Base-by-base conservation (phyloP, 176 grass and related monocot species). In the bread wheat (Triticum aestivum) region DNA sequence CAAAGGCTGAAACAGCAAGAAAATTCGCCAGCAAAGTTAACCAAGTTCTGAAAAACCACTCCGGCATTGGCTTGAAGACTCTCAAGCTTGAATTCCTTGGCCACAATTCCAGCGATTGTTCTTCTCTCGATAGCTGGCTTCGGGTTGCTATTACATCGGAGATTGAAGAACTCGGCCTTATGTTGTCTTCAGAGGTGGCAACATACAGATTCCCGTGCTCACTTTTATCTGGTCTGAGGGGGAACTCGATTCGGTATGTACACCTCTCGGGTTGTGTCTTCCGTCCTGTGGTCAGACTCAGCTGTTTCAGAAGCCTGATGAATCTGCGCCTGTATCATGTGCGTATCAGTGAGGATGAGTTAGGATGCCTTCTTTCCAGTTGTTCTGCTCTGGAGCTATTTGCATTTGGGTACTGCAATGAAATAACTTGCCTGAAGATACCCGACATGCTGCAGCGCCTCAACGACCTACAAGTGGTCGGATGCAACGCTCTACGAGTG, bases 1-100 rank as follows among this genome's bases (percentile, higher is more conserved):
- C 32, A 35, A 69, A 35, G 66, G 74, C 7, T 34, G 76, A 79
- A 23, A 21, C 10, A 14, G 20, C 5, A 62, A 38, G 20, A 9
- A 21, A 39, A 24, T 62, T 24, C 34, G 12, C 34, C 32, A 62
- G 11, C 56, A 79, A 34, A 79, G 56, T 79, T 26, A 37, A 79
- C 34, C 20, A 59, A 35, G 7, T 62, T 79, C 33, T 62, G 77
- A 79, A n/a, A 35, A 79, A 62, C 11, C 77, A 79, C 77, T 79
- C 21, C 0, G 34, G 54, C 77, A 52, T 21, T 37, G 54, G 77
- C 21, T n/a, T 62, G 77, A 39, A 79, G 11, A n/a, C 20, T 37
- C 21, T 79, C 54, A 38, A 35, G 33, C 54, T 79, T 61, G 18
- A 61, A 59, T 61, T 79, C 30, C 21, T 23, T 23, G 32, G 33